Percentiles rank a stretch among this genome's conserved stretches.
Evolutionary conservation across 78 protist species (phyloP).

Genomic region (Cavenderia fasciculata): DNA sequence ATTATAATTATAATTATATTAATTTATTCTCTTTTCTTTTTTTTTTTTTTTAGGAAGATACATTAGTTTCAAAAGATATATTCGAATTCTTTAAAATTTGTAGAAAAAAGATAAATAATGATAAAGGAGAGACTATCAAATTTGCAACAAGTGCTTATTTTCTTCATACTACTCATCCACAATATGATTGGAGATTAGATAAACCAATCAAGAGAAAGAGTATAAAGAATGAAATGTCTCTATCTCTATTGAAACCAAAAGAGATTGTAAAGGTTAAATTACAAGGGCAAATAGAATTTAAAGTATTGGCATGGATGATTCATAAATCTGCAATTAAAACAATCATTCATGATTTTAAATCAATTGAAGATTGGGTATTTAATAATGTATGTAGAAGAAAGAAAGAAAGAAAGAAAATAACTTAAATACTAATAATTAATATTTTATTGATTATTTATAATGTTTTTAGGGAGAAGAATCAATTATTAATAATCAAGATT

Average conservation of each 20-base stretch:
- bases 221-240: conserved; percentile 41
- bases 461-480: conserved; percentile 22
- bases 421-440: neutral
- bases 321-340: neutral
- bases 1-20: neutral
- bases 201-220: conserved; percentile 59
- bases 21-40: too few species aligned
- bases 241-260: conserved; percentile 3
- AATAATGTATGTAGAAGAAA: conserved; percentile 16
- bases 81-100: conserved; percentile 57
- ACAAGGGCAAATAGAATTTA: conserved; percentile 68
- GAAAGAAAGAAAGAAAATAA: neutral
- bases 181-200: conserved; percentile 67
- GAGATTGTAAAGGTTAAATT: conserved; percentile 20
- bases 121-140: neutral
- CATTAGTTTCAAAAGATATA: conserved; percentile 36
- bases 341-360: conserved; percentile 35
- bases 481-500: conserved; percentile 21
- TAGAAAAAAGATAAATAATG: conserved; percentile 1
- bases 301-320: conserved; percentile 61
- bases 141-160: conserved; percentile 65
- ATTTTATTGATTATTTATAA: too few species aligned
- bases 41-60: conserved; percentile 24
- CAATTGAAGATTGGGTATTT: conserved; percentile 56
- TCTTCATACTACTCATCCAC: conserved; percentile 66